Conservation (phyloP, 2,329 filamentous ascomycete genomes). For the Metarhizium anisopliae region DNA sequence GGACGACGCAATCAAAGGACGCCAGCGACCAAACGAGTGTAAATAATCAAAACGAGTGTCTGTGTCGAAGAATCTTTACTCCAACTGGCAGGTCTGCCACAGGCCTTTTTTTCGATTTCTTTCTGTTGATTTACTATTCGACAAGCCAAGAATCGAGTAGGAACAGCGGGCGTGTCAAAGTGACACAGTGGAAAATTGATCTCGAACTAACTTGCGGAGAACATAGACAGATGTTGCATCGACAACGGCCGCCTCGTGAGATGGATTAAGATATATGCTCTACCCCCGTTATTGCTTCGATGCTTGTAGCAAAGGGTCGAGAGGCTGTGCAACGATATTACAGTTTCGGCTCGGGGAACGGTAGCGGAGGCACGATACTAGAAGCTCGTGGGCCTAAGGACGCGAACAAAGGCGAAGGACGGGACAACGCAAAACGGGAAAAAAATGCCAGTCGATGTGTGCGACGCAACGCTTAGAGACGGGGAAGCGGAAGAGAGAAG, state of each 20-base stretch:
- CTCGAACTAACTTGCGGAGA: slow-evolving; percentile 19
- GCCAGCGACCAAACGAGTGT: slow-evolving; percentile 42
- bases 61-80: slow-evolving; percentile 17
- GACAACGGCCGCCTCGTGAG: not conserved
- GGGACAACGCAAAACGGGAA: slow-evolving; percentile 5
- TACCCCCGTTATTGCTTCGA: not conserved
- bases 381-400: not conserved
- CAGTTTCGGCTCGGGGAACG: slow-evolving; percentile 14
- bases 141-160: slow-evolving; percentile 10
- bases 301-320: not conserved
- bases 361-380: slow-evolving; percentile 16
- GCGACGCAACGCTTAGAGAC: slow-evolving; percentile 17
- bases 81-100: not conserved
- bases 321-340: slow-evolving; percentile 15
- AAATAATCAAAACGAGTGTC: slow-evolving; percentile 26
- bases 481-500: slow-evolving; percentile 3
- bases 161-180: slow-evolving; percentile 20
- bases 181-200: slow-evolving; percentile 20
- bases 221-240: slow-evolving; percentile 17
- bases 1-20: slow-evolving; percentile 36
- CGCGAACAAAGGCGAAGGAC: slow-evolving; percentile 16
- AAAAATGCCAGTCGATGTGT: slow-evolving; percentile 15
- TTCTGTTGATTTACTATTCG: slow-evolving; percentile 11
- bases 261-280: not conserved
- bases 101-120: not conserved